Percentiles rank a stretch among this genome's conserved stretches.
These are phyloP conservation scores for Linderina pennispora DNA, from an alignment of 192 early-diverging fungal species.

Conservation along the genomic window DNA sequence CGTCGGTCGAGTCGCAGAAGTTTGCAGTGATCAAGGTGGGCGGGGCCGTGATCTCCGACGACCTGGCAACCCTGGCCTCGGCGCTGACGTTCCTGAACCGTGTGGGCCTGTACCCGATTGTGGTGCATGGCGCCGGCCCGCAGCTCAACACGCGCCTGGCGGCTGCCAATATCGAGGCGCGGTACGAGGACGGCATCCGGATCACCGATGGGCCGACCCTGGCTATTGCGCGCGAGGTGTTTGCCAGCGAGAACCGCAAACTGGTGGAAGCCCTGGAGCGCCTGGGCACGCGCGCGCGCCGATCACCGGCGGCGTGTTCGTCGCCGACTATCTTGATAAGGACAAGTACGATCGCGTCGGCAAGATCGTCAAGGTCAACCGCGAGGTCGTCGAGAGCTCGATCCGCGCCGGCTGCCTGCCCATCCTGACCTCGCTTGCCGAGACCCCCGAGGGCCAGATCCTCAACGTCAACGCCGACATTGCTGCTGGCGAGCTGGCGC, in stretches of 20 bases:
- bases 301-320: constrained; percentile 92
- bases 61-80: constrained; percentile 89
- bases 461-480: constrained; percentile 99
- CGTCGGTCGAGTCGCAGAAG: constrained; percentile 96
- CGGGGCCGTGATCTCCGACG: constrained; percentile 92
- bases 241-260: constrained; percentile 93
- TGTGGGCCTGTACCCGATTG: constrained; percentile 97
- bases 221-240: constrained; percentile 91
- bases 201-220: constrained; percentile 93
- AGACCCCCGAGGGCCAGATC: constrained; percentile 93
- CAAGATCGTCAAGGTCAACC: constrained; percentile 84
- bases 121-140: constrained; percentile 96
- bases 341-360: constrained; percentile 95
- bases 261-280: constrained; percentile 95
- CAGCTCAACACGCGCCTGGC: constrained; percentile 90
- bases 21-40: constrained; percentile 99
- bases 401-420: constrained; percentile 93
- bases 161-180: constrained; percentile 89
- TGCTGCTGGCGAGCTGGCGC: constrained; percentile 94
- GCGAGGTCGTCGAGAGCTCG: constrained; percentile 86
- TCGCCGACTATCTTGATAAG: constrained; percentile 92
- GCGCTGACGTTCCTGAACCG: constrained; percentile 95
- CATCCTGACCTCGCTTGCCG: constrained; percentile 92
- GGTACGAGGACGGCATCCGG: constrained; percentile 95
- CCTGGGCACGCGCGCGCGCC: constrained; percentile 89